Base-by-base conservation (phyloP, 768 basidiomycete species). In the Kockovaella imperatae region DNA sequence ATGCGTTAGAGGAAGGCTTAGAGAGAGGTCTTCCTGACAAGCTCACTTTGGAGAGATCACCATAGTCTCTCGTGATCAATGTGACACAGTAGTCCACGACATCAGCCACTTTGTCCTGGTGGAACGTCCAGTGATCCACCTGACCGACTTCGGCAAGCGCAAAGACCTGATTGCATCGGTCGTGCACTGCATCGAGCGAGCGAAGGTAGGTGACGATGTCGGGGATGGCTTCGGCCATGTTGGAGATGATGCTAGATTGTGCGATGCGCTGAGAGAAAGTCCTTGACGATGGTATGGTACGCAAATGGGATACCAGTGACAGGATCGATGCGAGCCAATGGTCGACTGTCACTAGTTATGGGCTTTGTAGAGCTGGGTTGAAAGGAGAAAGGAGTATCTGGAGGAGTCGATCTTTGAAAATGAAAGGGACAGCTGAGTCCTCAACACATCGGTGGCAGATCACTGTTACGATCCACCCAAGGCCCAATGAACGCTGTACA, bases 11-110 rank as follows among this genome's bases (percentile, higher is more conserved):
- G 34, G 8, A 32, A 31, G 10, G 6, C 14, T 42, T 32, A 29
- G 2, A 28, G 14, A 35, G 40, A 34, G n/a, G 35, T 14, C n/a
- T 13, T 17, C 40, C 13, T 40, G 21, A 29, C n/a, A 23, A 41
- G 23, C 54, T 56, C 38, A 58, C 60, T 34, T 59, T 60, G 30
- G 74, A 73, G 56, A 84, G 84, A 59, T 83, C 75, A 3, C 82
- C 83, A 68, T 83, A 93, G 71, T 91, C 88, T 46, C 87, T 87
- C 75, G 83, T 76, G 52, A 95, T 89, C 54, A 91, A 81, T 15
- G 76, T 70, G 4, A 80, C 74, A 67, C 89, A 93, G 70, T 82
- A 90, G 15, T 75, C 77, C 10, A 82, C 80, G 5, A 84, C 86
- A 25, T 76, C 76, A 10, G 54, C 68, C 69, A 91, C 82, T 52